Evolutionary conservation across 352 stramenopile genomes (phyloP), one percentile per base, ranked within the genome.

Genomic region (Globisporangium parvum): DNA sequence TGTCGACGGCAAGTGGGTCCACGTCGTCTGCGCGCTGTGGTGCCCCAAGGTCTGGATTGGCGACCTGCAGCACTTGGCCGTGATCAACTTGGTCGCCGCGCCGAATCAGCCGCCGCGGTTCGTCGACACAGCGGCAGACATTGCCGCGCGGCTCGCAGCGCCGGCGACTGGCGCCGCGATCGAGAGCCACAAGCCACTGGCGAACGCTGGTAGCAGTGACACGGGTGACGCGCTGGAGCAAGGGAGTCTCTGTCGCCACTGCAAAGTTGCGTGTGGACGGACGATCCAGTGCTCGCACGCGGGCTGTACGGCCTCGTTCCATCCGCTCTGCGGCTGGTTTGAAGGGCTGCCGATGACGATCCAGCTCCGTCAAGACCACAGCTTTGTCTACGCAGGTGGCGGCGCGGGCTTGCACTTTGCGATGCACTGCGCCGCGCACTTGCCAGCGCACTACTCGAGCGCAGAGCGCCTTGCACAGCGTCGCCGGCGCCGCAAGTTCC

Each of bases 1-100:
- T 0, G 63, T 90, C 28, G 85, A 94, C 55, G 81, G 77, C 3
- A 93, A 91, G 46, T 97, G 86, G 85, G 85, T 94, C 0, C 88
- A 97, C 39, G 73, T 96, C 6, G 75, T 93, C 12, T 97, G 88
- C 49, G 82, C 84, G n/a, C 52, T 96, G n/a, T 95, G 85, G 79
- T 91, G 80, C 47, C 88, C 88, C 4, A 89, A 86, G 44, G 75
- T 91, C 4, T 93, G 80, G 71, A 92, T 97, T 58, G 84, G 73
- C 2, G 88, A 96, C 53, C 61, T 96, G 17, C 78, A 79, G 20
- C 71, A 73, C 17, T 71, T 95, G 41, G 76, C 70, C 10, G 80
- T 87, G n/a, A 93, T 96, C 68, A 83, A 70, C 49, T 62, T 95
- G 17, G 70, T 88, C 12, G 65, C 75, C 17, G 65, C 56, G 6